Evolutionary conservation across 805 yeast genomes (phyloP), one percentile per base, ranked within the genome.

Genomic region (Hanseniaspora singularis): DNA sequence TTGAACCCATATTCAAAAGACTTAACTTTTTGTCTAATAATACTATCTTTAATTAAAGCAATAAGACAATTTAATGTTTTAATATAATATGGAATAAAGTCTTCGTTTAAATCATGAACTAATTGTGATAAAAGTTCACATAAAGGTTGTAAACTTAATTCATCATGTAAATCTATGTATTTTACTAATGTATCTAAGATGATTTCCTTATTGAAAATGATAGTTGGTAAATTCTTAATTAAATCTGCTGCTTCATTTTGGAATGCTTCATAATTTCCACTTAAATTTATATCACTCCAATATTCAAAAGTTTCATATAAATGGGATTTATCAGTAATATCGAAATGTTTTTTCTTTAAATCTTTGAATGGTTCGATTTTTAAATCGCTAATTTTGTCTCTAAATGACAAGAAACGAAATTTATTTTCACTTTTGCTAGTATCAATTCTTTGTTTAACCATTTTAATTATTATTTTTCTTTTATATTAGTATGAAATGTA

Each of bases 101-200:
- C 97, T 2, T 89, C 80, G 9, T 96, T 96, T 51, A 89, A 65
- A 65, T 89, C 98, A 55, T 85, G 96, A 33, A 87, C 79, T 55
- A 92, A 81, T 57, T 87, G 94, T 0, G 95, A 74, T 20, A 87
- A 60, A 9, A 82, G 64, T 57, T 92, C 98, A 42, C 86, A 62
- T 24, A 85, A 58, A 3, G 97, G 89, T 60, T 87, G 92, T 38
- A 83, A 64, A 1, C 95, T 76, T 49, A 80, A 66, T 19, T 70
- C 69, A 58, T 92, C 95, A 51, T 78, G 74, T 31, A 67, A 63
- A 15, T 60, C 55, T 32, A 81, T 70, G 49, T 72, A 71, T 9
- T 52, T 52, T 24, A 63, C 58, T 31, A 92, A 64, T 4, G 71
- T 53, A 5, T 70, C 68, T 51, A 77, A 82, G 33, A 92, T 80